Base-by-base conservation (phyloP, 1,139 yeast genomes). In the Kodamaea anthophila region DNA sequence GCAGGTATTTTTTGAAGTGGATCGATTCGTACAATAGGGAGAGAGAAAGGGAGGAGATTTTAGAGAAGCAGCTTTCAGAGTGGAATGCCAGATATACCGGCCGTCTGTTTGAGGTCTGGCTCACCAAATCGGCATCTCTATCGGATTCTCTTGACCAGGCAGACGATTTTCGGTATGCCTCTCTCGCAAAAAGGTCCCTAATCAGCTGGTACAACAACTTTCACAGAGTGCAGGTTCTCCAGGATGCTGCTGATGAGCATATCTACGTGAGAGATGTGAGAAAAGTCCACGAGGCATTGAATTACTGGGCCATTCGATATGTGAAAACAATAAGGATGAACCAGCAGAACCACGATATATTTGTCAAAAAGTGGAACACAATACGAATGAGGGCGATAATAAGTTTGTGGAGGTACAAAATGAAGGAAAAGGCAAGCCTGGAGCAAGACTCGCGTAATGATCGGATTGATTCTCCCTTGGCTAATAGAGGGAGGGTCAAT, bases 281-380 rank as follows among this genome's bases (percentile, higher is more conserved):
- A 13, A 43, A 37, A 23, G 49, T 50, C 7, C 41, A 52, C 14
- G 58, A 51, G 13, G 34, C 47, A 4, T 39, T 65, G n/a, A 49
- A 61, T 22, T 47, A 41, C 9, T 65, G 72, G 72, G 53, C 62
- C 1, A 58, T 63, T 60, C 56, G 53, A 28, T 52, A 53, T 30
- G 55, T 60, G 29, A 62, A 59, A 38, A 44, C 44, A 15, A 49
- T 58, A 7, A 47, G 49, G 11, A 43, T 68, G 26, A 58, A 61
- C 36, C 52, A 58, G 26, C 67, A 61, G 31, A 54, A 60, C 18
- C 60, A 62, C 40, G 60, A 57, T 9, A 42, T 58, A 27, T 64
- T 65, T 33, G 40, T 48, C 7, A 49, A 48, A 15, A 51, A 62
- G 32, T 60, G 65, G 65, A 53, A 60, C 25, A 34, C 41, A 5